Base-by-base conservation (phyloP, 169 alveolate species). In the Perkinsus olseni region DNA sequence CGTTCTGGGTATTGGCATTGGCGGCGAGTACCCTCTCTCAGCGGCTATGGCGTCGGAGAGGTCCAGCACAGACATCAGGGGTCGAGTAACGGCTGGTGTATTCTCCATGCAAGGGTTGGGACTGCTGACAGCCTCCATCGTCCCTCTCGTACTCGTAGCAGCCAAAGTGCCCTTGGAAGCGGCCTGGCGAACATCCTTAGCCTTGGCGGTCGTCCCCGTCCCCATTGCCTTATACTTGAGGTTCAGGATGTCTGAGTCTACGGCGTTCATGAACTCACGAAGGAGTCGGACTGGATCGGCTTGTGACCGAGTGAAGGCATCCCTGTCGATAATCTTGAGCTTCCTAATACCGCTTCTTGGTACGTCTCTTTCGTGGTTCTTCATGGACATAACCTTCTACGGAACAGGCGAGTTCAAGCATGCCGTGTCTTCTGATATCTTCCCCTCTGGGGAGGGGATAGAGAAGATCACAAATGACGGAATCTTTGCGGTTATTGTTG, bases 21-120 rank as follows among this genome's bases (percentile, higher is more conserved):
- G 96, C 13, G 96, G 96, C 50, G 96, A 95, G 38, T 95, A 95
- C 36, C 96, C 96, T 11, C 91, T 95, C n/a, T 95, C 96, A 6
- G 96, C 96, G 34, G 93, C 94, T 3, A 94, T 91, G 24, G 50
- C 96, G 38, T 91, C 94, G 74, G 94, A 50, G 38, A 38, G 90
- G 45, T 93, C 93, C 74, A 36, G 92, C 39, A 62, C 82, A 1
- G 74, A 39, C 48, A 91, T 62, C 13, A 62, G 82, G 17, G 82
- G 82, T 1, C 82, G 82, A 62, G 82, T 62, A 91, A 91, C 91
- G 31, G 95, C 95, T 34, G 94, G 92, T 11, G 94, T 94, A 20
- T 94, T 94, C 74, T 93, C 95, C 31, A 94, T 94, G 95, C 91
- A 94, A 92, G 95, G 95, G 8, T 91, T 91, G 92, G 94, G 95